Evolutionary conservation across 2,329 filamentous ascomycete genomes (phyloP).

Genomic region (Ophiostoma himal-ulmi): DNA sequence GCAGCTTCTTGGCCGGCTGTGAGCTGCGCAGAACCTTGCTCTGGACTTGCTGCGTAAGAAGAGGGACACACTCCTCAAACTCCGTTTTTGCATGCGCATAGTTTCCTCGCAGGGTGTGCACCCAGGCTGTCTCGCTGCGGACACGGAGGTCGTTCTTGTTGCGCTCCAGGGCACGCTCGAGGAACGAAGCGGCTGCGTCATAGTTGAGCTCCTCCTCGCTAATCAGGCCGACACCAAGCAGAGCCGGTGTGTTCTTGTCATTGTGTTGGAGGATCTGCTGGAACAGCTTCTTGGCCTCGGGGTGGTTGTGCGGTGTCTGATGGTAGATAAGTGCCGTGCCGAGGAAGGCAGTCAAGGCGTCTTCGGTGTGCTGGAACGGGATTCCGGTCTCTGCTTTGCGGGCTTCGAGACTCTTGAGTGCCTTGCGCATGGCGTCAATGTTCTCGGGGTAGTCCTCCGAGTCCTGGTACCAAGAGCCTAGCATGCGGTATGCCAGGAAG

Average conservation of each 20-base stretch:
- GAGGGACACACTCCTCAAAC: conserved; percentile 62
- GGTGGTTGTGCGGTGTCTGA: conserved; percentile 82
- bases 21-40: conserved; percentile 15
- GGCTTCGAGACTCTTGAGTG: conserved; percentile 53
- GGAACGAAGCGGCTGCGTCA: conserved; percentile 70
- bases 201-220: conserved; percentile 92
- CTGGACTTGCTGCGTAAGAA: conserved; percentile 56
- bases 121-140: conserved; percentile 85
- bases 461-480: conserved; percentile 75
- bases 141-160: conserved; percentile 72
- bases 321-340: conserved; percentile 87
- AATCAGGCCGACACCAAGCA: conserved; percentile 87
- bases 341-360: conserved; percentile 70
- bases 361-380: conserved; percentile 60
- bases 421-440: conserved; percentile 73
- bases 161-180: conserved; percentile 67
- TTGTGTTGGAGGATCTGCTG: conserved; percentile 73
- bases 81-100: conserved; percentile 61
- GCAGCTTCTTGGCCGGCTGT: conserved; percentile 60
- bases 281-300: conserved; percentile 81
- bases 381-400: conserved; percentile 64
- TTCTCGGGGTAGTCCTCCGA: conserved; percentile 80
- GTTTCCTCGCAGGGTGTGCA: conserved; percentile 75
- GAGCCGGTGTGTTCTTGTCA: conserved; percentile 66
- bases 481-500: conserved; percentile 73